Evolutionary conservation across 768 basidiomycete species (phyloP), one percentile per base, ranked within the genome.

Genomic region (Macrocybe gigantea): DNA sequence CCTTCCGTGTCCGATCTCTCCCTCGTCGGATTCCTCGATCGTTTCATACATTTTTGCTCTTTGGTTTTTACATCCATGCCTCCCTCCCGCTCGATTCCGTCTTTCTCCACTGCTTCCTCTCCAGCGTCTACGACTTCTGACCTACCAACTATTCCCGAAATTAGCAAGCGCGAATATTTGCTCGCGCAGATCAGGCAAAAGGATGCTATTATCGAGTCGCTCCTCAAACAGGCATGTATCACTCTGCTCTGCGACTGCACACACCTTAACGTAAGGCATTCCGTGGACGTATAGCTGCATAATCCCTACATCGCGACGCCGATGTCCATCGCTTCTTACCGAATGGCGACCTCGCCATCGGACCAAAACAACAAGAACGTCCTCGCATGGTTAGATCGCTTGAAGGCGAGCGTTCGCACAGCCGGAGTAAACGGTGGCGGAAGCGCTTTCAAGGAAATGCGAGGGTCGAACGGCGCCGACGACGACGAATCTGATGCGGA

Each of bases 131-230:
- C 62, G 51, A 63, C 64, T 37, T 67, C 71, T 40, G 67, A 70
- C 55, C 69, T 71, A 53, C 61, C 73, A 33, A 67, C 64, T 51
- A 48, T 61, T 56, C 62, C 62, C 56, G 58, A 53, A 13, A 68
- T 64, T 56, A 93, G 89, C 60, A 91, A 91, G 70, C 80, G 88
- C 49, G 90, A 92, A 58, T 90, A 90, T 60, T 72, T 93, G 12
- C 77, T 92, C 22, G 86, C 88, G 5, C 87, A 92, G 61, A 83
- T 93, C 53, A 78, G 83, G 46, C 89, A 93, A 68, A 93, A 93
- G 69, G 89, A 93, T 67, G 73, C 80, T 13, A 85, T 92, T 55
- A 92, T 93, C 55, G 86, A 90, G 53, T 85, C 82, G 10, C 78
- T 92, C 10, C 75, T 93, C 54, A 90, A 90, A 61, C 88, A 91